Base-by-base conservation (phyloP, 345 rosid species). In the Aquilaria sinensis region DNA sequence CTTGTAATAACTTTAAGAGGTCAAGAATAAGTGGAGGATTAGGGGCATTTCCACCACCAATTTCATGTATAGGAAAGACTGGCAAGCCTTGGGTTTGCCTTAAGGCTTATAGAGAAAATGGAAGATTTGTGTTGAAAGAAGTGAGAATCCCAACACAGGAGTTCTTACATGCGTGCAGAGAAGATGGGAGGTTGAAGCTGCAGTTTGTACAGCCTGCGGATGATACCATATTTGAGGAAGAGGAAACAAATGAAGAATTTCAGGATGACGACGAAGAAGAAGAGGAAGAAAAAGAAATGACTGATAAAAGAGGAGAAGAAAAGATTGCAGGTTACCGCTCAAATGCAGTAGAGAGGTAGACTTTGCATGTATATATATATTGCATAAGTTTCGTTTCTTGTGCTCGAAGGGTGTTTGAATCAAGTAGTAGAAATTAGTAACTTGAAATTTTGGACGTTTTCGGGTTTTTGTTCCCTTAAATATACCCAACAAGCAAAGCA, bases 81-180 rank as follows among this genome's bases (percentile, higher is more conserved):
- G 92, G 92, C 15, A 86, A 75, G 83, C 93, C 85, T 2, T 66
- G 83, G 83, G 85, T 85, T 74, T 77, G 78, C 69, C 86, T 93
- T 64, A 86, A 88, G 76, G 78, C 96, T 30, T 84, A 87, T 58
- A 68, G 96, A 70, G 75, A 86, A 13, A 88, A 86, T 50, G 97
- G 97, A 8, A 79, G 98, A 68, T 80, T 90, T 65, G 90, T 93
- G 31, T 83, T 90, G 41, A 88, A 81, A 70, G 88, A 88, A 79
- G 79, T 90, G 15, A 85, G 74, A 64, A 76, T 85, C 51, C 96
- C 96, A 2, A 79, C 78, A 55, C 84, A 83, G 71, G 96, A 93
- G 72, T 54, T 88, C 65, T 75, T 93, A 65, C 87, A 72, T 53
- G 94, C 97, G 2, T 76, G 78, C 12, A 86, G 98, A 58, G 86